These are phyloP conservation scores for Pseudogymnoascus sp. DNA, from an alignment of 2,329 filamentous ascomycete genomes.

Conservation along the genomic window DNA sequence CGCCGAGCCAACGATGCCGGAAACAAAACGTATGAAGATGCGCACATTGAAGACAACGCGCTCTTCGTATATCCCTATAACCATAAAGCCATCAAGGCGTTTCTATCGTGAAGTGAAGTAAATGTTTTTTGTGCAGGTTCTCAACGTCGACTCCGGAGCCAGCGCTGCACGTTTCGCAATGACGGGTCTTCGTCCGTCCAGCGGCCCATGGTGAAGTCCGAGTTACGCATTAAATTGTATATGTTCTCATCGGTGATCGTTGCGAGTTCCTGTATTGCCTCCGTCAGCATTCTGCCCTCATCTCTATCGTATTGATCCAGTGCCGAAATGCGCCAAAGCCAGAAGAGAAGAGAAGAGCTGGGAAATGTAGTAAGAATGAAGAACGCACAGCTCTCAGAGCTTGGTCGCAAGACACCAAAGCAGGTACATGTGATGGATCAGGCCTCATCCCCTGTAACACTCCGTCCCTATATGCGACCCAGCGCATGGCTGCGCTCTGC, in stretches of 20 bases:
- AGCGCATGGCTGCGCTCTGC: slow-evolving; percentile 51
- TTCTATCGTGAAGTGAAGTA: slow-evolving; percentile 1
- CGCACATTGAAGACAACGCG: neutral
- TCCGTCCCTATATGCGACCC: slow-evolving; percentile 46
- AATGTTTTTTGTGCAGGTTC: neutral
- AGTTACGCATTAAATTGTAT: slow-evolving; percentile 46
- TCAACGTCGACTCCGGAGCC: slow-evolving; percentile 40
- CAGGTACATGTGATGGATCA: slow-evolving; percentile 38
- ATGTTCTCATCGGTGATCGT: slow-evolving; percentile 51
- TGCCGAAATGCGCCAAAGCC: neutral
- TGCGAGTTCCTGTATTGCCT: slow-evolving; percentile 42
- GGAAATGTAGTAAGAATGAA: neutral
- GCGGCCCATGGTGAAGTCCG: slow-evolving; percentile 47
- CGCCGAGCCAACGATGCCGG: neutral
- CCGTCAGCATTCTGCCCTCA: neutral
- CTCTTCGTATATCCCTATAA: slow-evolving; percentile 2
- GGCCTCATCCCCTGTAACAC: slow-evolving; percentile 46
- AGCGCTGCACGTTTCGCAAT: slow-evolving; percentile 48
- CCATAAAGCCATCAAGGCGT: slow-evolving; percentile 1
- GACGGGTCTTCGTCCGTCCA: slow-evolving; percentile 57
- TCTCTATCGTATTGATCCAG: neutral
- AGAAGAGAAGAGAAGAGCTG: neutral
- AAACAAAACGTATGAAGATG: neutral
- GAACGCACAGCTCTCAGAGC: slow-evolving; percentile 48
- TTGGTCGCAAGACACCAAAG: slow-evolving; percentile 46